These are phyloP conservation scores for Gossypium rotundifolium DNA, from an alignment of 345 rosid genomes.

Conservation along the genomic window DNA sequence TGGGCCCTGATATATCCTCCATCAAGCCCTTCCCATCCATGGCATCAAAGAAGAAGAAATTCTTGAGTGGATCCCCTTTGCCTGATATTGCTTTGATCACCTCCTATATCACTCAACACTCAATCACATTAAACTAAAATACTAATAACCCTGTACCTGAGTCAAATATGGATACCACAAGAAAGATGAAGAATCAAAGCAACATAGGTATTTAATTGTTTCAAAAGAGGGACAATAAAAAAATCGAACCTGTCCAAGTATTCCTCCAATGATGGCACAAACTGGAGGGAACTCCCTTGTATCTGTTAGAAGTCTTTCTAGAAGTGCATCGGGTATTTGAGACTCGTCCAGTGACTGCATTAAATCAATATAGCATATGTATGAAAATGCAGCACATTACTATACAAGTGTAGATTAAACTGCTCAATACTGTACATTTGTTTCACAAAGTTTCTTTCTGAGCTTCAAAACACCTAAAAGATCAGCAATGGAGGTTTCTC, in stretches of 20 bases:
- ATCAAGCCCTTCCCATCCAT: conserved; percentile 81
- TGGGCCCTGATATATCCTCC: conserved; percentile 59
- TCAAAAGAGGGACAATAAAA: neutral
- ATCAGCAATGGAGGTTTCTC: conserved; percentile 46
- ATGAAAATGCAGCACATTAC: neutral
- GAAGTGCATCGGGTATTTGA: conserved; percentile 50
- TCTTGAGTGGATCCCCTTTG: conserved; percentile 85
- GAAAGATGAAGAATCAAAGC: too few relatives aligned
- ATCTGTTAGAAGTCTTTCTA: conserved; percentile 63
- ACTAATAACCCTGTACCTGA: neutral
- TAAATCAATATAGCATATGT: neutral
- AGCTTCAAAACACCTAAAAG: conserved; percentile 53
- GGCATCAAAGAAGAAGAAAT: conserved; percentile 83
- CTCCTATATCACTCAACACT: conserved; percentile 45
- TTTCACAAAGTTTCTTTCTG: conserved; percentile 65
- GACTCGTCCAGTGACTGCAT: conserved; percentile 58
- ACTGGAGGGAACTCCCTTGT: conserved; percentile 69
- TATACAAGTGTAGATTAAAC: neutral
- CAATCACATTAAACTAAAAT: neutral
- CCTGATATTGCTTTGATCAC: conserved; percentile 86
- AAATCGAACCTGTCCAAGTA: conserved; percentile 71
- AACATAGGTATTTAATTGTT: neutral
- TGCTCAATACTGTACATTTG: conserved; percentile 38
- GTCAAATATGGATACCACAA: too few relatives aligned
- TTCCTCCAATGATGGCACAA: conserved; percentile 90